These are phyloP conservation scores for Paramecium tetraurelia DNA, from an alignment of 73 alveolate species.

Conservation along the genomic window DNA sequence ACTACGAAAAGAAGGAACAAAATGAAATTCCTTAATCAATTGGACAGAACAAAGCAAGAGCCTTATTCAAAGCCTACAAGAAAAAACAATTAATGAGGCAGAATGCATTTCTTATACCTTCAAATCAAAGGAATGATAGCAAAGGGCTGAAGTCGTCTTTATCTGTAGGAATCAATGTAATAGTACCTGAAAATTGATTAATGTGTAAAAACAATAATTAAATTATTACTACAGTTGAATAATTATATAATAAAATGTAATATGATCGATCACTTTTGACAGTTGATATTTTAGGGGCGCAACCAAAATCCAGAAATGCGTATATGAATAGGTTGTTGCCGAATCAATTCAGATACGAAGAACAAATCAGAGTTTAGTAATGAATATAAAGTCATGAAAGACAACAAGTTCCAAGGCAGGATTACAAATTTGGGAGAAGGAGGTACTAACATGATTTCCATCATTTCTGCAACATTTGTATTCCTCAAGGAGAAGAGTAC, in stretches of 20 bases:
- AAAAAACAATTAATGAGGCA: not conserved
- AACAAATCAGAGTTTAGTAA: not conserved
- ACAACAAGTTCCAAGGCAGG: not conserved
- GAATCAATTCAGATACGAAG: not conserved
- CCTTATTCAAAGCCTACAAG: not conserved
- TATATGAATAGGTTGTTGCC: slow-evolving; percentile 42
- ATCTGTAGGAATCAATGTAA: not conserved
- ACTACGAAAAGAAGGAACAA: not conserved
- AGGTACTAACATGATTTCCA: slow-evolving; percentile 44
- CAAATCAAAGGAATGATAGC: not conserved
- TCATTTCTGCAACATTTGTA: not conserved
- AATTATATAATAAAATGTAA: not conserved
- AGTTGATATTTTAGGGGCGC: slow-evolving; percentile 20
- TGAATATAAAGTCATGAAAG: not conserved
- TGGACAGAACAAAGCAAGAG: not conserved
- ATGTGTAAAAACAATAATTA: not conserved
- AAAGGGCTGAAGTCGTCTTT: not conserved
- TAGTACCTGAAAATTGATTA: not conserved
- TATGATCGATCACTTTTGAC: slow-evolving; percentile 31
- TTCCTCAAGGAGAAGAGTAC: slow-evolving; percentile 36
- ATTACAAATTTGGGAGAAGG: slow-evolving; percentile 24
- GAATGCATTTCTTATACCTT: not conserved
- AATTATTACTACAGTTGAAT: not conserved
- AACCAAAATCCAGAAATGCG: slow-evolving; percentile 21
- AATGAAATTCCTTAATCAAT: not conserved